A percentile compares a stretch with the other conserved stretches of the same genome.
phyloP scores from a whole-genome alignment of 441 rosid species.

The Pelargonium cotyledonis region DNA sequence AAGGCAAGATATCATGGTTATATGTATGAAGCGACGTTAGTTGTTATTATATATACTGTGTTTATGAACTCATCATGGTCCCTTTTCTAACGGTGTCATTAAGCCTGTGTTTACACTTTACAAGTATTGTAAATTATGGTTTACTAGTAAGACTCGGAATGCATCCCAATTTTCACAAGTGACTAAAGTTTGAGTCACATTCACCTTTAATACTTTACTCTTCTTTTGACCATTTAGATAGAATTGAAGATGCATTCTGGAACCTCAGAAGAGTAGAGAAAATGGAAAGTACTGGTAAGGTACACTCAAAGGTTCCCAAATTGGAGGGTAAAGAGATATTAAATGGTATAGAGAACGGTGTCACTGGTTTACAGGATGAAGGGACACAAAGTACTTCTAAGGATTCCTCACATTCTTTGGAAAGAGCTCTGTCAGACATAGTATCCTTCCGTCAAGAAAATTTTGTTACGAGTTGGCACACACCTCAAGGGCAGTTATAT shows the following conservation, averaged over 20 bases:
- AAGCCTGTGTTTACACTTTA: neutral
- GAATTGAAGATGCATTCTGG: constrained; percentile 72
- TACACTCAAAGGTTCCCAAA: constrained; percentile 22
- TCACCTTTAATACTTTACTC: neutral
- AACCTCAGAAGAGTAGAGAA: constrained; percentile 50
- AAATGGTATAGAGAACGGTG: constrained; percentile 23
- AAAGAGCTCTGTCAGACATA: constrained; percentile 40
- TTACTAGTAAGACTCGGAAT: neutral
- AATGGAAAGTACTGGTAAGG: constrained; percentile 29
- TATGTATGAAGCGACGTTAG: neutral
- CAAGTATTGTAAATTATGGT: neutral
- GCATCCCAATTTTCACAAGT: neutral
- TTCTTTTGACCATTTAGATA: constrained; percentile 34
- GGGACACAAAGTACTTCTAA: constrained; percentile 21
- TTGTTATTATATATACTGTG: neutral
- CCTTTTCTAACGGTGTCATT: neutral
- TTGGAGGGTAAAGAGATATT: constrained; percentile 18
- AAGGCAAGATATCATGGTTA: neutral
- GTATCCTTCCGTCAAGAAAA: constrained; percentile 76
- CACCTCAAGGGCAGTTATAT: constrained; percentile 36
- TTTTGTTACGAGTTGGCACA: constrained; percentile 44
- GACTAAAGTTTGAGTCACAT: neutral
- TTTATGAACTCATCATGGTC: neutral
- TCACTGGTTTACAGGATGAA: constrained; percentile 17
- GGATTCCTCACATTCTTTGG: constrained; percentile 16